Base-by-base conservation (phyloP, 2,329 filamentous ascomycete genomes). In the Fusarium sp. region DNA sequence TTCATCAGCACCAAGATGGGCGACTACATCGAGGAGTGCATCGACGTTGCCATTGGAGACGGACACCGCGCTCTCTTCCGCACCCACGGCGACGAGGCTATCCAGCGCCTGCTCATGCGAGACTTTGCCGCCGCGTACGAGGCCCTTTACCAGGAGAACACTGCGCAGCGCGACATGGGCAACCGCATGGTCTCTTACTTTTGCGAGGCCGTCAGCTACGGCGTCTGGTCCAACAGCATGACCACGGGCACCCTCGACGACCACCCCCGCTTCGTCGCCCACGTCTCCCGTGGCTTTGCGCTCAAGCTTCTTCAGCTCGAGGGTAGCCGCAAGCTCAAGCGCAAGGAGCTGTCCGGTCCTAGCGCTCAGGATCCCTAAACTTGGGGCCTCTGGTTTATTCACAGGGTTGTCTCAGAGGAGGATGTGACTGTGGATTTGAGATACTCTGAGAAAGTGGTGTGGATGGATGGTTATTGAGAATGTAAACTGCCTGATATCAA, bases 101-200 rank as follows among this genome's bases (percentile, higher is more conserved):
- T 75, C n/a, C 82, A 83, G 64, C 77, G 74, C 59, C 45, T 66
- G 3, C 68, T 80, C n/a, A 82, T 80, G 73, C 52, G 75, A 14
- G 79, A 82, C 71, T 83, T 83, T 74, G 82, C 81, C 9, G 80
- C 82, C 31, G 82, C 74, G 8, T 83, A 79, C 64, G 82, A 83
- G 68, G 80, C 80, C 0, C 70, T 83, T 18, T 67, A 75, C 50
- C 57, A 66, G 29, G 69, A 62, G 4, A 74, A 81, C 20, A n/a
- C 38, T 6, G 31, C 33, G 1, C 81, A 82, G 68, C 62, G 40
- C 35, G 70, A 69, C 6, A 69, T 83, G 10, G 76, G 64, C 4
- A 54, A 65, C 6, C 62, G 45, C 11, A 76, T 83, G 56, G 71
- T 82, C n/a, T 68, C 73, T 10, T 82, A 82, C 58, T 83, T 83